Conservation (phyloP, 2,329 filamentous ascomycete species). For the Ceratocystis eucalypticola region DNA sequence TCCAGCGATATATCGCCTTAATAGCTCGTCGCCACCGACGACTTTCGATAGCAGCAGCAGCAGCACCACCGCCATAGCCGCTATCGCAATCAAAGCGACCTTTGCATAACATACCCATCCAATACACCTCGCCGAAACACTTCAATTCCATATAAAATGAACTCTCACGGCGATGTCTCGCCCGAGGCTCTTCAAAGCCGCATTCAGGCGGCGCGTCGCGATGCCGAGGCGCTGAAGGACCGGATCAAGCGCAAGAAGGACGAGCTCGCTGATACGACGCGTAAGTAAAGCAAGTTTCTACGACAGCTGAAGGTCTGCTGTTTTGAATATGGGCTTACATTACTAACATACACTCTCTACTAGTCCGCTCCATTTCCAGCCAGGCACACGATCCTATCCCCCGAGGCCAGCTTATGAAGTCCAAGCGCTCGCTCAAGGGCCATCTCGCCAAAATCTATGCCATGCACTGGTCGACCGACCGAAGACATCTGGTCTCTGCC, state of each 20-base stretch:
- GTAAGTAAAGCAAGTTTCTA: slow-evolving; percentile 46
- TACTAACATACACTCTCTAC: background rate
- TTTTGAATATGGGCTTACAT: background rate
- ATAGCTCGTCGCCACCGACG: background rate
- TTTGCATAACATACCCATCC: background rate
- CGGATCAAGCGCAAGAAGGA: slow-evolving; percentile 99
- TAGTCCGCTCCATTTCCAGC: slow-evolving; percentile 85
- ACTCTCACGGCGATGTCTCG: slow-evolving; percentile 50
- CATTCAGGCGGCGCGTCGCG: slow-evolving; percentile 82
- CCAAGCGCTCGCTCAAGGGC: slow-evolving; percentile 90
- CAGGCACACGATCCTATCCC: slow-evolving; percentile 86
- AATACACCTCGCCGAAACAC: background rate
- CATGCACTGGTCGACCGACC: slow-evolving; percentile 99
- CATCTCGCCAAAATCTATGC: slow-evolving; percentile 99
- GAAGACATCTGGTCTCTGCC: slow-evolving; percentile 89
- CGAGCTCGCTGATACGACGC: slow-evolving; percentile 92
- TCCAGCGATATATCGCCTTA: background rate
- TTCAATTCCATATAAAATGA: slow-evolving; percentile 31
- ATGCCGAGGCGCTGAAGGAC: slow-evolving; percentile 95
- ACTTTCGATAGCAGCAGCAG: background rate
- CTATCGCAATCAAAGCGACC: background rate
- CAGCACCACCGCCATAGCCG: background rate
- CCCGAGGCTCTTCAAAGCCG: slow-evolving; percentile 80
- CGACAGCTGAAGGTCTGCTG: background rate
- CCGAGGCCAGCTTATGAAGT: slow-evolving; percentile 87